Percentiles rank a stretch among this genome's conserved stretches.
Conservation (phyloP, 108 stramenopile genomes). For the Cyclotella atomus region DNA sequence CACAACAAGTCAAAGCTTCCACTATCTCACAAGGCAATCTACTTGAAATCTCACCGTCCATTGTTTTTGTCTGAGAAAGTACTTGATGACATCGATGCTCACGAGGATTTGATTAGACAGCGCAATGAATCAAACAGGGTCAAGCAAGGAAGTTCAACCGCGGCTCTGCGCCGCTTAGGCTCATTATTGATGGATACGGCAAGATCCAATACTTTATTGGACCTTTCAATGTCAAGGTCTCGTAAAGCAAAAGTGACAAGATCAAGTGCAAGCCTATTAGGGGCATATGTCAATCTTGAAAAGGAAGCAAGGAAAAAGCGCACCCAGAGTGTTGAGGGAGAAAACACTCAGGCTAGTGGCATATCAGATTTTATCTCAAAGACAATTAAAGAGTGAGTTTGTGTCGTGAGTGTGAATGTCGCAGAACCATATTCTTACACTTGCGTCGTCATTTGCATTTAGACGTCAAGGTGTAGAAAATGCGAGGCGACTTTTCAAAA, state of each 20-base stretch:
- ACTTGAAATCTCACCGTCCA: constrained; percentile 43
- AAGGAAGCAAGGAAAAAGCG: constrained; percentile 46
- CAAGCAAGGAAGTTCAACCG: background rate
- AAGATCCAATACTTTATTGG: constrained; percentile 38
- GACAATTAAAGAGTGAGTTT: constrained; percentile 41
- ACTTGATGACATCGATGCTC: constrained; percentile 44
- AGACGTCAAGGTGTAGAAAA: constrained; percentile 49
- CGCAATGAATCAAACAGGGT: constrained; percentile 25
- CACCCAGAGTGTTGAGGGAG: constrained; percentile 14
- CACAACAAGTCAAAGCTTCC: constrained; percentile 66
- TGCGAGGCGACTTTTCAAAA: constrained; percentile 40
- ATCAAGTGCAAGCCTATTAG: constrained; percentile 53
- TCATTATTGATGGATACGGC: constrained; percentile 28
- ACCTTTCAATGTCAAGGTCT: constrained; percentile 48
- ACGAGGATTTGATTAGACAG: constrained; percentile 43
- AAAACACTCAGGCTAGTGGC: background rate
- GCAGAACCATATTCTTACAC: background rate
- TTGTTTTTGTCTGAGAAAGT: constrained; percentile 54
- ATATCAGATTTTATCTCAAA: constrained; percentile 22
- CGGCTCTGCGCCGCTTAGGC: constrained; percentile 12
- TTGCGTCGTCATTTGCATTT: background rate
- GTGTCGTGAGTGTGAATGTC: background rate
- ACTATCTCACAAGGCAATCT: constrained; percentile 37
- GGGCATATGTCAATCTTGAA: constrained; percentile 70
- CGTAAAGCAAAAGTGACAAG: constrained; percentile 39